Percentiles rank a stretch among this genome's conserved stretches.
These are phyloP conservation scores for Bauhinia variegata DNA, from an alignment of 306 rosid species.

Conservation along the genomic window DNA sequence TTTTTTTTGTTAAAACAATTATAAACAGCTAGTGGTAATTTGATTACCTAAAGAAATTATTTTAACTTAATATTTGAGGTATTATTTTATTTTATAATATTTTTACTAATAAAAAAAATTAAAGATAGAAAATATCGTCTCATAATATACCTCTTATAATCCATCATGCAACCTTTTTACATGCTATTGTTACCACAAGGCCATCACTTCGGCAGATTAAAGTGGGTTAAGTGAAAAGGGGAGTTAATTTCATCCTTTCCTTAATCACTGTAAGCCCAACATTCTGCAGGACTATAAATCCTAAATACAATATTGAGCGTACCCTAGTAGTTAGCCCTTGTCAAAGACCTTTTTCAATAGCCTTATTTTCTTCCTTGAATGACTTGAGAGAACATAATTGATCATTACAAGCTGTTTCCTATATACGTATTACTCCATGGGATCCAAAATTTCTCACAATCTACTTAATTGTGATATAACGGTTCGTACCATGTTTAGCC, in stretches of 20 bases:
- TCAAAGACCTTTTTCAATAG: constrained; percentile 16
- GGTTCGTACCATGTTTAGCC: constrained; percentile 99
- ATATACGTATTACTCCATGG: constrained; percentile 7
- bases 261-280: constrained; percentile 24
- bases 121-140: no score
- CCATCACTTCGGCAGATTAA: constrained; percentile 29
- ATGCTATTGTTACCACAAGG: constrained; percentile 29
- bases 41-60: no score
- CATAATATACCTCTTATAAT: no score
- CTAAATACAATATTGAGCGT: constrained; percentile 26
- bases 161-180: constrained; percentile 35
- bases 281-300: constrained; percentile 14
- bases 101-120: no score
- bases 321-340: constrained; percentile 15
- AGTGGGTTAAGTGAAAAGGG: constrained; percentile 22
- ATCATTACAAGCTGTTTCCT: constrained; percentile 14
- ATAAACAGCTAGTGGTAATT: no score
- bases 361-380: no score
- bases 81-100: no score
- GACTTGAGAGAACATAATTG: constrained; percentile 32
- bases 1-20: no score
- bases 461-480: constrained; percentile 95
- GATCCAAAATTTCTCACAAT: not conserved
- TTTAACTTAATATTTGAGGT: no score
- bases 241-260: constrained; percentile 6